Conservation (phyloP, 2,329 filamentous ascomycete species). For the Ceratocystis cacaofunesta region DNA sequence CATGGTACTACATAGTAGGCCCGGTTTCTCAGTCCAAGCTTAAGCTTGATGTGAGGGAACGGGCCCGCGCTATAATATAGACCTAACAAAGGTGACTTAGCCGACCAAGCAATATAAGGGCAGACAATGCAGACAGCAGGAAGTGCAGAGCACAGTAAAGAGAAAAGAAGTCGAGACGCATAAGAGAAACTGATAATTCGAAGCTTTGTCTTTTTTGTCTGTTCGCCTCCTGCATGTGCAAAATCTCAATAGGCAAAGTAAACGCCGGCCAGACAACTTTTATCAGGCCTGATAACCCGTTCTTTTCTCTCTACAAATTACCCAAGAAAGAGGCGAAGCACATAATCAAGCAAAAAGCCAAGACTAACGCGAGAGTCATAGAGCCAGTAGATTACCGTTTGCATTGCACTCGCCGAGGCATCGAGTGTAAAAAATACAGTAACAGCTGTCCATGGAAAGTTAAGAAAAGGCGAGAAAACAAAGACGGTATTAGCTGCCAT, state of each 20-base stretch:
- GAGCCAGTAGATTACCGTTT: no score
- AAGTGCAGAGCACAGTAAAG: neutral
- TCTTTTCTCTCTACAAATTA: neutral
- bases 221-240: neutral
- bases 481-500: neutral
- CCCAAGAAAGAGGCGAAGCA: neutral
- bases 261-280: neutral
- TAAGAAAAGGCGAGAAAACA: neutral
- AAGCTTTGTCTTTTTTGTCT: neutral
- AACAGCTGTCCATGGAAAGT: neutral
- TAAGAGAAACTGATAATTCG: neutral
- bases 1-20: conserved; percentile 1
- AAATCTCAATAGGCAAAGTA: neutral
- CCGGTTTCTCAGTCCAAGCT: conserved; percentile 2
- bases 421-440: no score
- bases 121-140: neutral
- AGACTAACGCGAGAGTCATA: no score
- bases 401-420: no score
- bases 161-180: neutral
- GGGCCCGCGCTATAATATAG: neutral
- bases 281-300: neutral
- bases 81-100: neutral
- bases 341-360: neutral
- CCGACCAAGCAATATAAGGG: neutral
- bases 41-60: conserved; percentile 5